A percentile compares a stretch with the other conserved stretches of the same genome.
phyloP scores from a whole-genome alignment of 2,329 filamentous ascomycete species.

The Tympanopsis confertula region DNA sequence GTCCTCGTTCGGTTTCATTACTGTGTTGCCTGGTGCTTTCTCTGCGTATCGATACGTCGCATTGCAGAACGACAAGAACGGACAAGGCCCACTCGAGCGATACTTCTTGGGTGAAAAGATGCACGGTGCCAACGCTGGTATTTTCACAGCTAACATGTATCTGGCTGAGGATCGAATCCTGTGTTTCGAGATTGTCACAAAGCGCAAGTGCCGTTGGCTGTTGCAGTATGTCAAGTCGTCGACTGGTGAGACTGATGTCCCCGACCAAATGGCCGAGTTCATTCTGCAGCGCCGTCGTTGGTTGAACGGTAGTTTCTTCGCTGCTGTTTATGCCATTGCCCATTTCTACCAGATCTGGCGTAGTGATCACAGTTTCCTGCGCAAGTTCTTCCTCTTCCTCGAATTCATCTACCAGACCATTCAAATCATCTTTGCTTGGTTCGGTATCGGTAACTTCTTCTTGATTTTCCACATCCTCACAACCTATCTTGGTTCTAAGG shows the following conservation, averaged over 20 bases:
- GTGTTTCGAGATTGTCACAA: slow-evolving; percentile 95
- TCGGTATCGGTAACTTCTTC: slow-evolving; percentile 97
- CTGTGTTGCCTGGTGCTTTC: slow-evolving; percentile 89
- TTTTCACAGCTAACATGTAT: slow-evolving; percentile 99
- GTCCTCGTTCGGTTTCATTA: slow-evolving; percentile 95
- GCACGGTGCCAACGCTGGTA: slow-evolving; percentile 75
- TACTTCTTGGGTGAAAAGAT: slow-evolving; percentile 97
- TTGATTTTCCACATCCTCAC: slow-evolving; percentile 96
- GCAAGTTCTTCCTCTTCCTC: slow-evolving; percentile 81
- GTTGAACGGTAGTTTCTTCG: slow-evolving; percentile 97
- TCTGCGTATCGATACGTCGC: slow-evolving; percentile 95
- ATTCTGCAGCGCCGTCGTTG: slow-evolving; percentile 92
- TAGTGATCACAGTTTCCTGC: slow-evolving; percentile 74
- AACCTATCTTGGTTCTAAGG: slow-evolving; percentile 59
- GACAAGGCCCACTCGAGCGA: slow-evolving; percentile 82
- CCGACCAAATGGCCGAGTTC: slow-evolving; percentile 84
- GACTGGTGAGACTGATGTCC: slow-evolving; percentile 92
- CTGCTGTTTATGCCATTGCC: slow-evolving; percentile 83
- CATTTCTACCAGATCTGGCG: slow-evolving; percentile 96
- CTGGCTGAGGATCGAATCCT: slow-evolving; percentile 96
- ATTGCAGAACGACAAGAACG: slow-evolving; percentile 91
- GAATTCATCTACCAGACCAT: slow-evolving; percentile 91
- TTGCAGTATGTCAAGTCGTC: slow-evolving; percentile 97
- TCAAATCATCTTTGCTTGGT: slow-evolving; percentile 98
- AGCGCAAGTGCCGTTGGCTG: slow-evolving; percentile 95